Base-by-base conservation (phyloP, 768 basidiomycete species). In the Xerocomellus amylosporus region DNA sequence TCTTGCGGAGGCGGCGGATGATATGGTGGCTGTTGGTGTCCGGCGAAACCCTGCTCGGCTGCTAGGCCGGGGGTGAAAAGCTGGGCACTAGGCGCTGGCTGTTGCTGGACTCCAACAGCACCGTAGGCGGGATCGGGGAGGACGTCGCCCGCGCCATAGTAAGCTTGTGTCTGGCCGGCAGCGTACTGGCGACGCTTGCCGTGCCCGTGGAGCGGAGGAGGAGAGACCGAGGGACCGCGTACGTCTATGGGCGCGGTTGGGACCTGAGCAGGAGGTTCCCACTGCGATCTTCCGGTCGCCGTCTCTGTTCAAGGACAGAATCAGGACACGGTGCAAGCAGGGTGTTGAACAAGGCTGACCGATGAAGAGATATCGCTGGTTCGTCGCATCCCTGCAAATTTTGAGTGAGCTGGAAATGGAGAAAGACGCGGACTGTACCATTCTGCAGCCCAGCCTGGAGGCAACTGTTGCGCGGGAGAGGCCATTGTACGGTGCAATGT, bases 391-490 rank as follows among this genome's bases (percentile, higher is more conserved):
- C 93, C 93, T 94, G 67, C 40, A 55, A 28, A 55, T 50, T 51
- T 58, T 64, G 55, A 69, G 51, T 49, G 59, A 55, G 47, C n/a
- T 37, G 7, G 15, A 31, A 14, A 37, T 1, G 8, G 15, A 2
- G 1, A 2, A 2, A n/a, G 53, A 39, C 2, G 42, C 36, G 44
- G 17, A 48, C 71, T 77, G 61, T 68, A 92, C 95, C 95, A 97
- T 79, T 95, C 88, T 68, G 92, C 90, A 59, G 81, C 78, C 95
- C 95, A 97, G 39, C 94, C 95, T 59, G 87, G 88, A 55, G 95
- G 95, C 36, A 97, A 74, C 70, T 90, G 84, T 66, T 84, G 81
- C n/a, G 71, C 63, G 40, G 77, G 77, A 40, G 76, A 74, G 40
- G 80, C 71, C 79, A 80, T 80, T 36, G 28, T 43, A n/a, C n/a